phyloP scores from a whole-genome alignment of 495 filamentous ascomycete species.

The Patellaria atrata region DNA sequence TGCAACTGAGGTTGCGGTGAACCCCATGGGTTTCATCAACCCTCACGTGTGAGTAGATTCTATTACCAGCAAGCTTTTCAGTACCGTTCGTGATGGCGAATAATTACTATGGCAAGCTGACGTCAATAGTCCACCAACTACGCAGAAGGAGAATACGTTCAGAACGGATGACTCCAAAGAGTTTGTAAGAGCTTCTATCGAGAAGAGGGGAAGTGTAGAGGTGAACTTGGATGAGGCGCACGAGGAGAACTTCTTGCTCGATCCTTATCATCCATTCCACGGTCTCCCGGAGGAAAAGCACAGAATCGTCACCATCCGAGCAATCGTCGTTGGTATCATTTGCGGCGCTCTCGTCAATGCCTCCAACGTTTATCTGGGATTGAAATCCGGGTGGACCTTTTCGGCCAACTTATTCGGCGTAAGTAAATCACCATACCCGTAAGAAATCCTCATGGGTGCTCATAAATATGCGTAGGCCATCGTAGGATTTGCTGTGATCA shows the following conservation, averaged over 20 bases:
- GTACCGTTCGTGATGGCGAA: neutral
- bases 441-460: neutral
- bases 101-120: slow-evolving; percentile 2
- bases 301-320: slow-evolving; percentile 42
- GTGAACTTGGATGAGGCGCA: slow-evolving; percentile 8
- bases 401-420: slow-evolving; percentile 32
- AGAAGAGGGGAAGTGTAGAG: slow-evolving; percentile 9
- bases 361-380: slow-evolving; percentile 52
- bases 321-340: slow-evolving; percentile 40
- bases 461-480: slow-evolving; percentile 30
- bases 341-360: slow-evolving; percentile 48
- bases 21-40: slow-evolving; percentile 13
- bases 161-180: slow-evolving; percentile 6
- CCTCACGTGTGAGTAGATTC: slow-evolving; percentile 15
- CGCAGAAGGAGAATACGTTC: slow-evolving; percentile 15
- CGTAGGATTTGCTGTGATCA: slow-evolving; percentile 52
- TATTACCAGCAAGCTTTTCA: neutral
- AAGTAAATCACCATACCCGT: slow-evolving; percentile 6
- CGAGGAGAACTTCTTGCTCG: slow-evolving; percentile 13
- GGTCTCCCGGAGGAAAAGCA: slow-evolving; percentile 21
- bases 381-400: slow-evolving; percentile 55
- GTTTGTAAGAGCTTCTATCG: too few relatives aligned
- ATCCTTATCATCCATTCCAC: slow-evolving; percentile 24
- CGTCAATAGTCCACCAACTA: slow-evolving; percentile 5
- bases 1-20: slow-evolving; percentile 10